These are phyloP conservation scores for Salix suchowensis DNA, from an alignment of 345 rosid species.

Conservation along the genomic window DNA sequence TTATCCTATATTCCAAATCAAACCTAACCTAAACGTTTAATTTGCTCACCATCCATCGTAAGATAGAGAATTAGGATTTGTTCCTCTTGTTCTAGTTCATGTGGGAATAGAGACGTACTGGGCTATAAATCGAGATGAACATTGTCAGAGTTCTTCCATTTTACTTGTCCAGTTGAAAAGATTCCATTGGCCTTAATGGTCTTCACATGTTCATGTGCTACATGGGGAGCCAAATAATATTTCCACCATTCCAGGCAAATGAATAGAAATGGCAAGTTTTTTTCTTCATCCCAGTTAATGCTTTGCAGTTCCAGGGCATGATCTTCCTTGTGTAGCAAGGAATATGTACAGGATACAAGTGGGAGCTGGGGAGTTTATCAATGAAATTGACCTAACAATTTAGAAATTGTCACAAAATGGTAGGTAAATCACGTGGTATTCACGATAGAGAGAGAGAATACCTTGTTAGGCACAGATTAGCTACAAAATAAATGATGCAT, in stretches of 20 bases:
- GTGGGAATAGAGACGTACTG: too few relatives aligned
- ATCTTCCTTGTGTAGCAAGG: not conserved
- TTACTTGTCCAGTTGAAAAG: not conserved
- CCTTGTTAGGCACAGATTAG: too few relatives aligned
- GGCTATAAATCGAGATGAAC: not conserved
- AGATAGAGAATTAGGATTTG: too few relatives aligned
- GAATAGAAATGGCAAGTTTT: too few relatives aligned
- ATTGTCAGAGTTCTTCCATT: not conserved
- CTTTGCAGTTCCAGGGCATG: not conserved
- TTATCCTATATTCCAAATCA: too few relatives aligned
- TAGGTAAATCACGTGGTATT: not conserved
- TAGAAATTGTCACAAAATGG: not conserved
- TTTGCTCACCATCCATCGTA: too few relatives aligned
- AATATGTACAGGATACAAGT: not conserved
- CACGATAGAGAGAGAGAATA: not conserved
- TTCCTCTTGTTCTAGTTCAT: too few relatives aligned
- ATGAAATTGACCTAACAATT: not conserved
- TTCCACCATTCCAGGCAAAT: too few relatives aligned
- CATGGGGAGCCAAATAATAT: too few relatives aligned
- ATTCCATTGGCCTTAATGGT: not conserved
- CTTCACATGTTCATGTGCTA: too few relatives aligned
- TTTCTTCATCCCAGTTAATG: not conserved
- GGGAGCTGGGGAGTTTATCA: not conserved
- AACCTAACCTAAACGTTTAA: not conserved
- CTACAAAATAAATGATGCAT: too few relatives aligned